Evolutionary conservation across 495 filamentous ascomycete genomes (phyloP), one percentile per base, ranked within the genome.

Genomic region (Hypoxylon cercidicola): DNA sequence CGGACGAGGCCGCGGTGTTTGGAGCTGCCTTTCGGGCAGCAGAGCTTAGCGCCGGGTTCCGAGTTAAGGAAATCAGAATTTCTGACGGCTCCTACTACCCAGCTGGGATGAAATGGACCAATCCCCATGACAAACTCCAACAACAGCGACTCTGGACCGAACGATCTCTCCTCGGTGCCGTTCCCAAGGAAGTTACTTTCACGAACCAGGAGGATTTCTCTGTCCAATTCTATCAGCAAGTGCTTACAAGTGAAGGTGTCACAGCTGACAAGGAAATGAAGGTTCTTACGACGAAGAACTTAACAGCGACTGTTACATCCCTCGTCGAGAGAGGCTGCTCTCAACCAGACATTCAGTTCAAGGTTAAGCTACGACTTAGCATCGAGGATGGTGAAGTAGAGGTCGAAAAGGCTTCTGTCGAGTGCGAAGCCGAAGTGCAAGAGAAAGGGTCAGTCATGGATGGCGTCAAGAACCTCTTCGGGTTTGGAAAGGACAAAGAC

Each of bases 1-100:
- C 93, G 23, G 96, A 99, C 74, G 96, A 99, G 78, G 87, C 96
- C 13, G 95, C 96, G 47, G 95, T 97, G 13, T 96, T 99, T 76
- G 96, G 96, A 65, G 96, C 96, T 49, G 93, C 92, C 16, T 98
- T 98, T 83, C 92, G 92, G 72, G 96, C 90, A 25, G 96, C 96
- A 46, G 88, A 88, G 61, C 83, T 98, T 48, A 96, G 90, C 76
- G 92, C 93, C 34, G 93, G 88, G 71, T 99, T 99, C 84, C 88
- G 91, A 50, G 96, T 99, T 69, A 99, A 97, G 82, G 96, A 98
- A 68, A 98, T 99, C 61, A 84, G 90, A 52, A 84, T 89, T 43
- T 84, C 77, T 52, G 95, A 99, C 60, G 84, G 79, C 13, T 87
- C 92, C 32, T 77, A 77, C 15, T 97, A 95, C 72, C 79, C 89